Percentiles rank a stretch among this genome's conserved stretches.
These are phyloP conservation scores for Houttuynia cordata DNA, from an alignment of 164 flowering plant genomes.

Conservation along the genomic window DNA sequence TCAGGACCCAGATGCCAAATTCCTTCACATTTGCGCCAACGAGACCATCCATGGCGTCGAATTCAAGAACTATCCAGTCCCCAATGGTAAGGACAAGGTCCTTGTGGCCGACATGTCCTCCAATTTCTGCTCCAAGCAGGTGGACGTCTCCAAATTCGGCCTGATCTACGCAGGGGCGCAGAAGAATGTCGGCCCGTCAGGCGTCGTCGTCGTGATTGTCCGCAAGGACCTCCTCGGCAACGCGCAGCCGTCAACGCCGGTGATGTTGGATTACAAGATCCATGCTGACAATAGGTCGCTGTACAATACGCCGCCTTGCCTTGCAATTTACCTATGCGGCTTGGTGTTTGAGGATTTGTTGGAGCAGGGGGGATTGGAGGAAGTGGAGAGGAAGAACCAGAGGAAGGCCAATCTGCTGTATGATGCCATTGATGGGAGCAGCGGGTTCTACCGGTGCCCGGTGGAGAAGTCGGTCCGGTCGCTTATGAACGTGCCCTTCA, in stretches of 20 bases:
- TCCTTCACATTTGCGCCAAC: conserved; percentile 88
- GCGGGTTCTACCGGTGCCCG: conserved; percentile 80
- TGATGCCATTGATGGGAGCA: conserved; percentile 65
- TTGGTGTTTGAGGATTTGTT: conserved; percentile 51
- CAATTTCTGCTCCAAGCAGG: conserved; percentile 29
- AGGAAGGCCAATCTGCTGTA: conserved; percentile 68
- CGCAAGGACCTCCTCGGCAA: conserved; percentile 65
- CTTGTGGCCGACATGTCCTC: conserved; percentile 31
- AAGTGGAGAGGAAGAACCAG: conserved; percentile 78
- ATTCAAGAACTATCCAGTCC: conserved; percentile 62
- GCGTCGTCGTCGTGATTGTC: conserved; percentile 75
- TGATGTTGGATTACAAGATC: conserved; percentile 95
- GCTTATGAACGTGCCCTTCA: conserved; percentile 94
- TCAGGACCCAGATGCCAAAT: conserved; percentile 63
- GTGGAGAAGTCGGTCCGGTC: conserved; percentile 92
- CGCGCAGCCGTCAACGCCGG: conserved; percentile 64
- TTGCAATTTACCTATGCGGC: conserved; percentile 52
- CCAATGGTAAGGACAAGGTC: conserved; percentile 15
- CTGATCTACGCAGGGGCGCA: conserved; percentile 90
- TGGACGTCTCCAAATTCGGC: conserved; percentile 72
- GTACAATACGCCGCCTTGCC: conserved; percentile 87
- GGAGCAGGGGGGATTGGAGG: conserved; percentile 72
- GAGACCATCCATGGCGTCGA: conserved; percentile 98
- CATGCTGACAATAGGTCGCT: conserved; percentile 81
- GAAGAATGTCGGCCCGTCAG: conserved; percentile 93